Conservation (phyloP, 495 filamentous ascomycete genomes). For the Neurospora sp. region DNA sequence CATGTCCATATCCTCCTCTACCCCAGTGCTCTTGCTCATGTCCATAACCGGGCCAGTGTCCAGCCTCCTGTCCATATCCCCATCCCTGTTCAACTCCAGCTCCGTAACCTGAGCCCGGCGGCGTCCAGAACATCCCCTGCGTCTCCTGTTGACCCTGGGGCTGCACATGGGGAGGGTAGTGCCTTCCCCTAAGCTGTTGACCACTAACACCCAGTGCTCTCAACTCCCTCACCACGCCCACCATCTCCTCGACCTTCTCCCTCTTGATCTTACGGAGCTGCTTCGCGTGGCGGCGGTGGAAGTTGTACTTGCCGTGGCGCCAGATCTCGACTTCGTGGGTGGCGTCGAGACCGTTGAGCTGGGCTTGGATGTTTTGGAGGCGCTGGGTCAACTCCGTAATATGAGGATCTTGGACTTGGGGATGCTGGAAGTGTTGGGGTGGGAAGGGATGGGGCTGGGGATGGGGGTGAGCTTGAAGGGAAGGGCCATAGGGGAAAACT, state of each 20-base stretch:
- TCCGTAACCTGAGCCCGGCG: not conserved
- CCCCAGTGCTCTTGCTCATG: not conserved
- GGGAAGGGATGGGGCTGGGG: not conserved
- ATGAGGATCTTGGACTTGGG: not conserved
- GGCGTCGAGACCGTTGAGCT: not conserved
- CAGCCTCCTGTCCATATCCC: not conserved
- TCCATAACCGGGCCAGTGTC: not conserved
- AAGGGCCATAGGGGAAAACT: not conserved
- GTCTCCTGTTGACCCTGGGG: not conserved
- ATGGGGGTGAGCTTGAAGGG: not conserved
- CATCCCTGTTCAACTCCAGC: not conserved
- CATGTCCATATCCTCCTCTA: not conserved
- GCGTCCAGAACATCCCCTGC: not conserved
- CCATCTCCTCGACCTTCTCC: not conserved
- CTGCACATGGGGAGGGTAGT: not conserved
- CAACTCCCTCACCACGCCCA: not conserved
- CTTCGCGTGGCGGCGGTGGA: not conserved
- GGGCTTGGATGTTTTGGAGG: not conserved
- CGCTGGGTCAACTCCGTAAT: not conserved
- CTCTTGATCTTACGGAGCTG: not conserved
- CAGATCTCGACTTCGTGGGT: not conserved
- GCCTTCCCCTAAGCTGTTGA: not conserved
- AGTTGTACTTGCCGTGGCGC: not conserved
- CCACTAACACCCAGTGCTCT: not conserved
- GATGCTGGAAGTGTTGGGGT: not conserved